phyloP scores from a whole-genome alignment of 2,329 filamentous ascomycete species.

The Basipetospora chlamydospora region DNA sequence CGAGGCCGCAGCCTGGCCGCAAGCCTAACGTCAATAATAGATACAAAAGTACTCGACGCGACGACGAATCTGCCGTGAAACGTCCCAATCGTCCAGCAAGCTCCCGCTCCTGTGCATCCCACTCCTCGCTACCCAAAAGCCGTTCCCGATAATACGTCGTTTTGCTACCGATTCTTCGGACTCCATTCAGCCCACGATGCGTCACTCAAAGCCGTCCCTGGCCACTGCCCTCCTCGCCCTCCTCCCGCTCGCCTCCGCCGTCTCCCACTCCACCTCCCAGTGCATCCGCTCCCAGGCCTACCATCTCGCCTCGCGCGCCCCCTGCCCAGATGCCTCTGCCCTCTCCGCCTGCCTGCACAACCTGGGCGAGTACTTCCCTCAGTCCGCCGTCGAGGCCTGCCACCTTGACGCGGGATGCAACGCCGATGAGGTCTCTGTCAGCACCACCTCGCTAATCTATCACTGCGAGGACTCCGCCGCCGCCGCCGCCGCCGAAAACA shows the following conservation, averaged over 20 bases:
- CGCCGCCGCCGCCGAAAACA: conserved; percentile 11
- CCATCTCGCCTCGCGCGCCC: conserved; percentile 25
- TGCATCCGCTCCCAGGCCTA: conserved; percentile 11
- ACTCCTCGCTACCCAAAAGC: too few species aligned
- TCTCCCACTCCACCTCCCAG: conserved; percentile 14
- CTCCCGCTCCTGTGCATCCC: too few species aligned
- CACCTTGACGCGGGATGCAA: conserved; percentile 21
- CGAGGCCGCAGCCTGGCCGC: too few species aligned
- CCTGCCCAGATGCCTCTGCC: conserved; percentile 23
- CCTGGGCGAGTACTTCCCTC: conserved; percentile 15
- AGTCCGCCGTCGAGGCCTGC: conserved; percentile 22
- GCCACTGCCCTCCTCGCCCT: conserved; percentile 13
- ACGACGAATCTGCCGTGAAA: too few species aligned
- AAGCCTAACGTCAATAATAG: too few species aligned
- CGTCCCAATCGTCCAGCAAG: too few species aligned
- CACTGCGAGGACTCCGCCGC: conserved; percentile 16
- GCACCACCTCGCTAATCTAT: conserved; percentile 15
- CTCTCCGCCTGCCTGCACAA: conserved; percentile 23
- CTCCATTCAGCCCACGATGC: conserved; percentile 3
- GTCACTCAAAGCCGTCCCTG: conserved; percentile 6
- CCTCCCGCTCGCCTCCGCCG: conserved; percentile 20
- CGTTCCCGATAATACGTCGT: too few species aligned
- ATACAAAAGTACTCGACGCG: too few species aligned
- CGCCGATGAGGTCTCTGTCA: conserved; percentile 13
- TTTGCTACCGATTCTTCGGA: too few species aligned